These are phyloP conservation scores for Limonium bicolor DNA, from an alignment of 148 eudicot genomes.

Conservation along the genomic window DNA sequence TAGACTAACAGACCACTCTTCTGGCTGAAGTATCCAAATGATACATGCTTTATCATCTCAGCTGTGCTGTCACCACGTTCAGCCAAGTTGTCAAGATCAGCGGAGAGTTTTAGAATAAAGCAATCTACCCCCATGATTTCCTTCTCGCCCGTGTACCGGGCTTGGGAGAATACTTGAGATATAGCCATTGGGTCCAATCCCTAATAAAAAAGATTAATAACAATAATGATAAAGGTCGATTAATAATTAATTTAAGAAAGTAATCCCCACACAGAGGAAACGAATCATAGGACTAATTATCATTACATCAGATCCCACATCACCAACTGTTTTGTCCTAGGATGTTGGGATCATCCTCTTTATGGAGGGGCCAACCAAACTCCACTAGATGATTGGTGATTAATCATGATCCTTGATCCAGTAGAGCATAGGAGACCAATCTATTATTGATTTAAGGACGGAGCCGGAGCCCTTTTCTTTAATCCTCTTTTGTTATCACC, in stretches of 20 bases:
- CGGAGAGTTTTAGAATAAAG: slow-evolving; percentile 63
- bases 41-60: slow-evolving; percentile 81
- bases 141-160: slow-evolving; percentile 92
- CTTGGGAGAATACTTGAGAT: slow-evolving; percentile 57
- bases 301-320: too few relatives aligned
- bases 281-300: too few relatives aligned
- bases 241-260: not conserved
- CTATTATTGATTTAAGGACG: too few relatives aligned
- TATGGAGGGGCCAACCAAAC: too few relatives aligned
- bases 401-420: too few relatives aligned
- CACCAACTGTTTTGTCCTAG: too few relatives aligned
- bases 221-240: not conserved
- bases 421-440: too few relatives aligned
- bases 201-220: slow-evolving; percentile 12
- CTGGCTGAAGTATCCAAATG: slow-evolving; percentile 86
- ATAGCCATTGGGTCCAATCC: slow-evolving; percentile 80
- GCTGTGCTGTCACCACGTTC: slow-evolving; percentile 74
- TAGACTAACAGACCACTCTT: slow-evolving; percentile 68
- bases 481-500: too few relatives aligned
- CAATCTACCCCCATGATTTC: slow-evolving; percentile 48
- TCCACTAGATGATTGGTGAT: too few relatives aligned
- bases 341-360: too few relatives aligned
- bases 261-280: not conserved
- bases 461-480: too few relatives aligned
- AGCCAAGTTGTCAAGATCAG: slow-evolving; percentile 56